Evolutionary conservation across 2,329 filamentous ascomycete species (phyloP), one percentile per base, ranked within the genome.

Genomic region (Leptosphaerulina australis): DNA sequence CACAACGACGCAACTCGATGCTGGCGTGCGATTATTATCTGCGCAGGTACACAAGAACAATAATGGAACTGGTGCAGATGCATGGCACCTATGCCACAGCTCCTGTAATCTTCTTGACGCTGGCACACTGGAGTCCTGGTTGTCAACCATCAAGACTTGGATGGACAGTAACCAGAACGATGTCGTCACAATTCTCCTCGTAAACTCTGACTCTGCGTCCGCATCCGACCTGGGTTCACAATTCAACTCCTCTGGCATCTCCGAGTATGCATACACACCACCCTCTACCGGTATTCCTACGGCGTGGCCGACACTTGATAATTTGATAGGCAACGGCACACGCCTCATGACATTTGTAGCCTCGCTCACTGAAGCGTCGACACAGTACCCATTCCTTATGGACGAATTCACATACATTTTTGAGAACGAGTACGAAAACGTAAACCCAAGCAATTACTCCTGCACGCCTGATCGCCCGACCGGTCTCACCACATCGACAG

Each of bases 111-210:
- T 91, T 5, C 77, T 91, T 40, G 88, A 92, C 63, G 87, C 85
- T 1, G 89, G 89, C 0, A 75, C 80, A 1, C 74, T 92, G 20
- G 75, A 81, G 48, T 72, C 74, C 40, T 92, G 88, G 87, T 77
- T 92, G 21, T 64, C 67, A 2, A 74, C 79, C 14, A 83, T 92
- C 69, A 85, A 83, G 64, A 70, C 66, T 11, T 92, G 89, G 88
- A 80, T 92, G 76, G 82, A 86, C 64, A 68, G 68, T 12, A 85
- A 92, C 71, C 79, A 84, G 3, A 85, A 87, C 74, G 88, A 92
- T 18, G 88, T 92, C 14, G 84, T 92, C 17, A 92, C 88, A 4
- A 68, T 92, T 11, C 72, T 92, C 18, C 76, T 91, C 31, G 88
- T 90, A 62, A 91, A 91, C 76, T 83, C 83, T 3, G 85, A 88